Percentiles rank a stretch among this genome's conserved stretches.
Conservation (phyloP, 2,329 filamentous ascomycete genomes). For the Diaporthe aspalathi region DNA sequence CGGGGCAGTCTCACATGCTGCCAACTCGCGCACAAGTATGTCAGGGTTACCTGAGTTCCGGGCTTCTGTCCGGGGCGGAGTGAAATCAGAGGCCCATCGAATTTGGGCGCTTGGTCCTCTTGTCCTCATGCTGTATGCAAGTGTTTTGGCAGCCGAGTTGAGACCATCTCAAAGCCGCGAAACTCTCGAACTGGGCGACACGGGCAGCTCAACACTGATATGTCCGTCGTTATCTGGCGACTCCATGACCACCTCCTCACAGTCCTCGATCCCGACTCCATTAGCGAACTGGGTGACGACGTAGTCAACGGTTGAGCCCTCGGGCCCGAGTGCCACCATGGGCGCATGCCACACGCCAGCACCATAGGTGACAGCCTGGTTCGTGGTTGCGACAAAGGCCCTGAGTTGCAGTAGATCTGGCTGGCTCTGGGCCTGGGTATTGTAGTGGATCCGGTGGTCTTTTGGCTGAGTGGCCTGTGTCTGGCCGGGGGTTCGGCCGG, state of each 20-base stretch:
- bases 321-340: constrained; percentile 84
- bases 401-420: constrained; percentile 78
- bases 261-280: constrained; percentile 85
- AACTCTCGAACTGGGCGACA: background rate
- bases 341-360: constrained; percentile 96
- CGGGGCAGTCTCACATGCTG: too few species aligned
- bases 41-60: too few species aligned
- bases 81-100: too few species aligned
- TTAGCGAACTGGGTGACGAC: constrained; percentile 91
- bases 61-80: too few species aligned
- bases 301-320: constrained; percentile 77
- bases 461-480: background rate
- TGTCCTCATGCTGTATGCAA: too few species aligned
- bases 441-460: background rate
- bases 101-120: too few species aligned
- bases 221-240: constrained; percentile 25
- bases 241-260: constrained; percentile 76
- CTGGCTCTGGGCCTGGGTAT: constrained; percentile 13
- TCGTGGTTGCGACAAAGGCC: constrained; percentile 82
- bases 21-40: too few species aligned
- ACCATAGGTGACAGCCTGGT: constrained; percentile 91
- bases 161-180: constrained; percentile 1
- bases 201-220: constrained; percentile 28
- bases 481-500: background rate
- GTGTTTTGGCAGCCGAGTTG: too few species aligned